Percentiles rank a stretch among this genome's conserved stretches.
Conservation (phyloP, 441 rosid genomes). For the Pelargonium australe region DNA sequence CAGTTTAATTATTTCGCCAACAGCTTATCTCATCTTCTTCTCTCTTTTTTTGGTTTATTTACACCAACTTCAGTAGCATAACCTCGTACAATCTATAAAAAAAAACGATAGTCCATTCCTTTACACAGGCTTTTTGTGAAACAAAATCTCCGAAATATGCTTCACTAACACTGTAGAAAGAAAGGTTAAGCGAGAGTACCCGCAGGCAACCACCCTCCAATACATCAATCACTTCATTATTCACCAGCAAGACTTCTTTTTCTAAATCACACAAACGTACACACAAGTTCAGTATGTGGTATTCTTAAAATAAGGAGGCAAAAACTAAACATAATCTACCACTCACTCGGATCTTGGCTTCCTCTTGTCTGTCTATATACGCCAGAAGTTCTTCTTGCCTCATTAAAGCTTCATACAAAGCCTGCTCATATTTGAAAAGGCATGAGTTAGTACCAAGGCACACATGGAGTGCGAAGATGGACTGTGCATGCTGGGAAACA, state of each 20-base stretch:
- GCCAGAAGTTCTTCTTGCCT: constrained; percentile 95
- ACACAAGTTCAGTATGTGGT: background rate
- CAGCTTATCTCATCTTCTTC: background rate
- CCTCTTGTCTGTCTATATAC: constrained; percentile 75
- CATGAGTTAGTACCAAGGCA: background rate
- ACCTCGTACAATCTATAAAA: background rate
- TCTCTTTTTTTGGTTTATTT: too few relatives aligned
- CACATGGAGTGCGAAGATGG: background rate
- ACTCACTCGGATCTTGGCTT: constrained; percentile 58
- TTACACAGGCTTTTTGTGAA: background rate
- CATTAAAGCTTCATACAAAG: constrained; percentile 81
- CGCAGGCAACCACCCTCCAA: background rate
- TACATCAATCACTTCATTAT: background rate
- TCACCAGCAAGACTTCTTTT: constrained; percentile 57
- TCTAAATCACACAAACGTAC: constrained; percentile 26
- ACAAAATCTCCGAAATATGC: background rate
- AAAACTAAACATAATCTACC: background rate
- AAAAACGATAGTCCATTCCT: background rate
- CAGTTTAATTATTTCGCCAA: too few relatives aligned
- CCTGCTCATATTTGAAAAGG: constrained; percentile 31
- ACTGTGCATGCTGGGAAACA: background rate
- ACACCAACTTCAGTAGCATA: background rate
- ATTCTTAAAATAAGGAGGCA: background rate
- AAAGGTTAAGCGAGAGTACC: too few relatives aligned
- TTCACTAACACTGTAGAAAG: background rate